Evolutionary conservation across 2,329 filamentous ascomycete genomes (phyloP).

Genomic region (Calcarisporium arbuscula): DNA sequence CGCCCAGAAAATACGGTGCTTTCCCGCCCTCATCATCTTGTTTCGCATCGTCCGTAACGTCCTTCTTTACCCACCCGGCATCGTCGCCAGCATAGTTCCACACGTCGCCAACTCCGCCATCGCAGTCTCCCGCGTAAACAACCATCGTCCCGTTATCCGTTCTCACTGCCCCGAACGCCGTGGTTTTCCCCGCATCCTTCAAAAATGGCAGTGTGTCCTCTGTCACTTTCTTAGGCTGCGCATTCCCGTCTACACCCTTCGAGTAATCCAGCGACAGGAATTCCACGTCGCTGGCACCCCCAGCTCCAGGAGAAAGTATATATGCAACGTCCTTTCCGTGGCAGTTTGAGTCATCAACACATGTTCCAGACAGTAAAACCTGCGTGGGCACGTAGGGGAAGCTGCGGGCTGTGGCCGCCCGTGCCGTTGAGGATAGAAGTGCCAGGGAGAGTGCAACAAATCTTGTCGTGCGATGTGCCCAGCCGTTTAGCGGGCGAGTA

Average conservation of each 20-base stretch:
- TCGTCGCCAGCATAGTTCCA: conserved; percentile 59
- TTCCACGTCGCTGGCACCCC: conserved; percentile 34
- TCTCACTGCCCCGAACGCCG: conserved; percentile 62
- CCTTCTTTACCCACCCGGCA: conserved; percentile 27
- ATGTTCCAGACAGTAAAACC: conserved; percentile 51
- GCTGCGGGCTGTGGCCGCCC: conserved; percentile 29
- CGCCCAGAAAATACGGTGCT: conserved; percentile 44
- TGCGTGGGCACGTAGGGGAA: conserved; percentile 75
- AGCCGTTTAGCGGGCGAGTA: too few species aligned
- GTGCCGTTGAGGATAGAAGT: conserved; percentile 3
- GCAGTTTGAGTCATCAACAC: conserved; percentile 34
- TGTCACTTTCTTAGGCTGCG: conserved; percentile 44
- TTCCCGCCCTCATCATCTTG: conserved; percentile 13
- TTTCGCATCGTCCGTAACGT: conserved; percentile 13
- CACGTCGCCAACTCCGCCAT: conserved; percentile 45
- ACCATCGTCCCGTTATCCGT: conserved; percentile 63
- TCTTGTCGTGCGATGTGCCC: conserved; percentile 6
- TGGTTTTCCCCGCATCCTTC: conserved; percentile 33
- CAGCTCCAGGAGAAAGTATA: conserved; percentile 58
- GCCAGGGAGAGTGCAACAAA: neutral
- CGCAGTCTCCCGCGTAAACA: conserved; percentile 70
- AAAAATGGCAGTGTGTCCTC: conserved; percentile 60
- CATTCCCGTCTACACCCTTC: conserved; percentile 42
- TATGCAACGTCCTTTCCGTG: conserved; percentile 52
- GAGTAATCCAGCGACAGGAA: conserved; percentile 64